Conservation (phyloP, 371 early-diverging fungal species). For the Rhizomucor pusillus region DNA sequence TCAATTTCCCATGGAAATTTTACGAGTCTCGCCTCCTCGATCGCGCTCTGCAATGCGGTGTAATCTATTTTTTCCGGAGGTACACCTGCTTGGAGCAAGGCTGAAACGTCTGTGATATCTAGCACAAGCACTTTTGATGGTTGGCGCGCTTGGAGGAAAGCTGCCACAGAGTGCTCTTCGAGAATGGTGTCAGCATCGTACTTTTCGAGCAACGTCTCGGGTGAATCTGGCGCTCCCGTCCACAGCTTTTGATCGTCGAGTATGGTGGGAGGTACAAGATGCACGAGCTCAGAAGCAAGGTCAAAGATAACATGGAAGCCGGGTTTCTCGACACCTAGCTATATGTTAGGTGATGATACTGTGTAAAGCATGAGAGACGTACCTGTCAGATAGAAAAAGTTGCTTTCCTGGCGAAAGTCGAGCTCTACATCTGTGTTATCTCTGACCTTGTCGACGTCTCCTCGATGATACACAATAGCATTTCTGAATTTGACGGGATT, state of each 20-base stretch:
- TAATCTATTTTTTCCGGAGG: background rate
- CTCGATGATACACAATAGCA: slow-evolving; percentile 33
- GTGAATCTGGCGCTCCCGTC: slow-evolving; percentile 45
- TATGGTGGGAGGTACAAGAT: slow-evolving; percentile 46
- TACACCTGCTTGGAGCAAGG: background rate
- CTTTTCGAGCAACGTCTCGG: slow-evolving; percentile 26
- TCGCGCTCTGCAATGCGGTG: background rate
- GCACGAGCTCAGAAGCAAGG: slow-evolving; percentile 23
- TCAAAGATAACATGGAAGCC: slow-evolving; percentile 51
- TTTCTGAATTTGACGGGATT: background rate
- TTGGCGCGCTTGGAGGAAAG: slow-evolving; percentile 2
- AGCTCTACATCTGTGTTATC: slow-evolving; percentile 55
- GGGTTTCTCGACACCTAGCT: slow-evolving; percentile 38
- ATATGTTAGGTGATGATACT: background rate
- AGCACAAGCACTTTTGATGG: slow-evolving; percentile 34
- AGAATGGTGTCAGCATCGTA: slow-evolving; percentile 54
- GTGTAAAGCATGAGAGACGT: background rate
- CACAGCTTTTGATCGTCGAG: slow-evolving; percentile 40
- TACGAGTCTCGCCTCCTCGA: slow-evolving; percentile 19
- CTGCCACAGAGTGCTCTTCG: slow-evolving; percentile 16
- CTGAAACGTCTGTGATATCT: slow-evolving; percentile 15
- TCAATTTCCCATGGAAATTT: slow-evolving; percentile 54
- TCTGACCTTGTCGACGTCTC: slow-evolving; percentile 24
- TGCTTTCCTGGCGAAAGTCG: slow-evolving; percentile 54
- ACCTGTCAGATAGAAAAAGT: slow-evolving; percentile 57